Conservation (phyloP, 495 filamentous ascomycete species). For the Aspergillus ostianus region DNA sequence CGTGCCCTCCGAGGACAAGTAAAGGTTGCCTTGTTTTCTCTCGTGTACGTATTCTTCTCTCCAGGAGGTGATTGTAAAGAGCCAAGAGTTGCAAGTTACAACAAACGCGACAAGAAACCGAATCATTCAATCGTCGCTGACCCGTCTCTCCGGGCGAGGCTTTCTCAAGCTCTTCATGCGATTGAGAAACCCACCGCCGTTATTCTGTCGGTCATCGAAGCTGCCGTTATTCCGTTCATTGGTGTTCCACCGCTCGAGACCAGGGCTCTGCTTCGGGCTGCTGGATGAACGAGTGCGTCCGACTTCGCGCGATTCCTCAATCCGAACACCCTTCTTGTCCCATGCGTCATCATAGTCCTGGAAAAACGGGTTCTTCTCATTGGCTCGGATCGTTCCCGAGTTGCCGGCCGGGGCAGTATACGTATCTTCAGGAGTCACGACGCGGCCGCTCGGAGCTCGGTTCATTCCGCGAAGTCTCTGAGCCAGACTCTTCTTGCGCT, state of each 20-base stretch:
- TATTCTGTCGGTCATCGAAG: slow-evolving; percentile 41
- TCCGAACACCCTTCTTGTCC: slow-evolving; percentile 64
- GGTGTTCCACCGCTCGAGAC: slow-evolving; percentile 67
- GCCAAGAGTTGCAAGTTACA: neutral
- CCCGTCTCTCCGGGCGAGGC: slow-evolving; percentile 45
- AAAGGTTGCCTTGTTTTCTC: neutral
- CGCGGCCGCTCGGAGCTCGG: slow-evolving; percentile 49
- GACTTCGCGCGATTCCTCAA: slow-evolving; percentile 46
- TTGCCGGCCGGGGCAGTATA: slow-evolving; percentile 33
- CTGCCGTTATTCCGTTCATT: slow-evolving; percentile 54
- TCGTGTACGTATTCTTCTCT: neutral
- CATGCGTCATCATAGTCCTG: slow-evolving; percentile 74
- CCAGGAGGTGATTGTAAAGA: neutral
- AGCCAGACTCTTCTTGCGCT: slow-evolving; percentile 89
- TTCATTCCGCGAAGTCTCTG: slow-evolving; percentile 76
- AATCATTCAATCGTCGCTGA: slow-evolving; percentile 31
- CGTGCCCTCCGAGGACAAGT: neutral
- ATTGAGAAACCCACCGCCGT: slow-evolving; percentile 68
- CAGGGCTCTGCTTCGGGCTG: slow-evolving; percentile 55
- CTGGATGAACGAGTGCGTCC: slow-evolving; percentile 55
- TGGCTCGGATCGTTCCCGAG: slow-evolving; percentile 26
- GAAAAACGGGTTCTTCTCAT: slow-evolving; percentile 84
- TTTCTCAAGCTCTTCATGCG: slow-evolving; percentile 85
- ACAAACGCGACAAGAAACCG: neutral
- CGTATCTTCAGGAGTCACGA: slow-evolving; percentile 54